Conservation (phyloP, 805 yeast species). For the Yarrowia sp. region DNA sequence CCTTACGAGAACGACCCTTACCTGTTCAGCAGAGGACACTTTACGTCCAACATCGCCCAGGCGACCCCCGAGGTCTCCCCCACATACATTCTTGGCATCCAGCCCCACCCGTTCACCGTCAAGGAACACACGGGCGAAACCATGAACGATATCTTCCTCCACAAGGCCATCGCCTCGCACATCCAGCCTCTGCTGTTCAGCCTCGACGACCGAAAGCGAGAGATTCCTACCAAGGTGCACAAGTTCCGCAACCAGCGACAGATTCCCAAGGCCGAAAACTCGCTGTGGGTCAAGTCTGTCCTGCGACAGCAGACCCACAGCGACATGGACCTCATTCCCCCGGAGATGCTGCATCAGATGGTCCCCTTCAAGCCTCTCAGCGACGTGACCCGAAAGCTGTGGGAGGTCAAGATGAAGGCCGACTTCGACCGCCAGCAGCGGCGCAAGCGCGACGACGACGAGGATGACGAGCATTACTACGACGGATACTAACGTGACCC, state of each 20-base stretch:
- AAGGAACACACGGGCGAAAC: slow-evolving; percentile 34
- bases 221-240: slow-evolving; percentile 29
- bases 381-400: slow-evolving; percentile 31
- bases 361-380: slow-evolving; percentile 35
- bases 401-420: slow-evolving; percentile 38
- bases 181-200: slow-evolving; percentile 28
- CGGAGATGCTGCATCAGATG: slow-evolving; percentile 38
- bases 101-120: slow-evolving; percentile 34
- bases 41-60: slow-evolving; percentile 14
- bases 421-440: slow-evolving; percentile 25
- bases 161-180: slow-evolving; percentile 35
- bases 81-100: slow-evolving; percentile 23
- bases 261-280: slow-evolving; percentile 14
- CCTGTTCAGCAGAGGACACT: slow-evolving; percentile 26
- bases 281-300: slow-evolving; percentile 37
- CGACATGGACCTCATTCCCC: slow-evolving; percentile 30
- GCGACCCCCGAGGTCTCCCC: slow-evolving; percentile 21
- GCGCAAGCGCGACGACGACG: slow-evolving; percentile 12
- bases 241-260: slow-evolving; percentile 31
- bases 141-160: slow-evolving; percentile 34
- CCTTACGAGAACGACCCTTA: slow-evolving; percentile 36
- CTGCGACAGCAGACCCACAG: slow-evolving; percentile 18
- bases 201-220: slow-evolving; percentile 33
- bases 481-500: too few relatives aligned
- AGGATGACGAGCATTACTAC: background rate